Percentiles rank a stretch among this genome's conserved stretches.
Conservation (phyloP, 139 green algal genomes). For the Closterium sp. region DNA sequence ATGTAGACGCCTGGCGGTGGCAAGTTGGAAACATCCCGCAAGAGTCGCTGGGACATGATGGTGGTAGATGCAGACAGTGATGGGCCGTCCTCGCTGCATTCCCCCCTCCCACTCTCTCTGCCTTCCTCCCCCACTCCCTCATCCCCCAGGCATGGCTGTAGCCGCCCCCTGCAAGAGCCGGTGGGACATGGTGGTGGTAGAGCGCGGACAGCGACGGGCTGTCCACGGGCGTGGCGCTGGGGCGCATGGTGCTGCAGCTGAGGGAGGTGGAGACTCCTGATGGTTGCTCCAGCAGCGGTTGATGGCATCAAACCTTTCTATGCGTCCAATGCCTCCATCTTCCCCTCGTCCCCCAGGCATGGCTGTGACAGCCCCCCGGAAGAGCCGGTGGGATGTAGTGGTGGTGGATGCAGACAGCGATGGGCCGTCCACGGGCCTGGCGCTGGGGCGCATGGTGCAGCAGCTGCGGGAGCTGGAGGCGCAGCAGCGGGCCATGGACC, state of each 20-base stretch:
- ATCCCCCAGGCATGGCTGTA: no score
- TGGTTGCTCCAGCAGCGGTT: no score
- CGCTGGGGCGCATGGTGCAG: not conserved
- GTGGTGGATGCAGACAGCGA: constrained; percentile 1
- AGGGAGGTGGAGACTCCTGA: no score
- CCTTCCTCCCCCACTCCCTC: no score
- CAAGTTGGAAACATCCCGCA: no score
- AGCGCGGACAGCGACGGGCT: not conserved
- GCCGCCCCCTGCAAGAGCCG: not conserved
- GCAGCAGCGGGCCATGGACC: not conserved
- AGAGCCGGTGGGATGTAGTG: constrained; percentile 25
- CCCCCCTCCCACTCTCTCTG: not conserved
- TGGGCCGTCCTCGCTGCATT: no score
- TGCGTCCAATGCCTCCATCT: no score
- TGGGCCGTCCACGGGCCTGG: not conserved
- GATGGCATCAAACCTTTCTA: no score
- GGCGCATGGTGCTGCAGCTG: not conserved
- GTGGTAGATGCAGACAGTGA: not conserved
- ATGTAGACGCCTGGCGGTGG: no score
- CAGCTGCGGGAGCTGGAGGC: not conserved
- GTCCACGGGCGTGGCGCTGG: not conserved
- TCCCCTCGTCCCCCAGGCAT: no score
- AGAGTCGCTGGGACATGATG: constrained; percentile 2
- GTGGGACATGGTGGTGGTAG: constrained; percentile 25
- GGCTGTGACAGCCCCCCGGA: not conserved